Evolutionary conservation across 2,329 filamentous ascomycete genomes (phyloP).

Genomic region (Calonectria pteridis): DNA sequence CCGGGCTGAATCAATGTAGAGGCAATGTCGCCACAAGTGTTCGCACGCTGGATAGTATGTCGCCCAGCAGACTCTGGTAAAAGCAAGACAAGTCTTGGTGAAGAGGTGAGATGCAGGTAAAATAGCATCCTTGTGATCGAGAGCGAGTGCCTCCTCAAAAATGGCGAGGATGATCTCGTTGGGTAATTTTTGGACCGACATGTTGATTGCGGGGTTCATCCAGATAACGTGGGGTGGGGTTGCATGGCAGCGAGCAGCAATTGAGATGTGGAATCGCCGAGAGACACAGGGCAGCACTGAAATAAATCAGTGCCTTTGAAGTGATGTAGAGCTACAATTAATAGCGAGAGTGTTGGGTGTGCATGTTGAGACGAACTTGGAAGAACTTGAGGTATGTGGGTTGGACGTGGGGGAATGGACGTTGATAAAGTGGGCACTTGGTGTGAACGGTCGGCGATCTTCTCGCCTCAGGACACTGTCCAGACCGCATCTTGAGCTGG

Average conservation of each 20-base stretch:
- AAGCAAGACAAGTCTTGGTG: conserved; percentile 25
- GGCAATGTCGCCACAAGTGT: conserved; percentile 28
- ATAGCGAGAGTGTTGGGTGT: not conserved
- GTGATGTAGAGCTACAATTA: not conserved
- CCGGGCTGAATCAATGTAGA: conserved; percentile 22
- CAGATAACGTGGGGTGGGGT: not conserved
- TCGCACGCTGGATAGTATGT: conserved; percentile 4
- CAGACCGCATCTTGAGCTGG: not conserved
- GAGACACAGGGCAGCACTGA: not conserved
- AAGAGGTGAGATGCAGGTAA: conserved; percentile 9
- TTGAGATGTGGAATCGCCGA: not conserved
- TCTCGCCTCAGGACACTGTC: not conserved
- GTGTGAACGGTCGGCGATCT: not conserved
- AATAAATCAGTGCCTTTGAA: not conserved
- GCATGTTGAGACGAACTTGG: not conserved
- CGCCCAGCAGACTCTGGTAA: conserved; percentile 25
- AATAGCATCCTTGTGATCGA: not conserved
- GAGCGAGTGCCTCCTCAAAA: conserved; percentile 23
- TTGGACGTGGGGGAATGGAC: not conserved
- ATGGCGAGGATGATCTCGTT: conserved; percentile 31
- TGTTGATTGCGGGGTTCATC: conserved; percentile 4
- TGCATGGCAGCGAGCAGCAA: not conserved
- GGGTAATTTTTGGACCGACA: not conserved
- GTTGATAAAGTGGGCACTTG: not conserved
- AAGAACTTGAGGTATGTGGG: not conserved